These are phyloP conservation scores for Plectosphaerella cucumerina DNA, from an alignment of 2,329 filamentous ascomycete genomes.

Conservation along the genomic window DNA sequence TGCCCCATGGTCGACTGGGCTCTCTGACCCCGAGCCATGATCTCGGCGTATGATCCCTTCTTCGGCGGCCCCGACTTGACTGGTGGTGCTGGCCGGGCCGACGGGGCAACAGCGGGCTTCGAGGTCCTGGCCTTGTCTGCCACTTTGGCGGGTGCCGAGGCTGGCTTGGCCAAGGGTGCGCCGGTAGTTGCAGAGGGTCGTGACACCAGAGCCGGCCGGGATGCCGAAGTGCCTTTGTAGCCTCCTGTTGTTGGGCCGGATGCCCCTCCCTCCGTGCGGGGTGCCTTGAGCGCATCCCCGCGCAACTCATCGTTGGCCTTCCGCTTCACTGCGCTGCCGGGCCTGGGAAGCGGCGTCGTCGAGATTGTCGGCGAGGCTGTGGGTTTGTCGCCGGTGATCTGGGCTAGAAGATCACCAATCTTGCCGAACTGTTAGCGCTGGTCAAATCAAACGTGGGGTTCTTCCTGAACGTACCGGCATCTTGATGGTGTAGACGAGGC, in stretches of 20 bases:
- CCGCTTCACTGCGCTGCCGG: slow-evolving; percentile 40
- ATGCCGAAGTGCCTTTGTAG: slow-evolving; percentile 11
- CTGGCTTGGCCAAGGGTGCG: slow-evolving; percentile 2
- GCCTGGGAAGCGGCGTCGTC: slow-evolving; percentile 21
- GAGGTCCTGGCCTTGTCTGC: neutral
- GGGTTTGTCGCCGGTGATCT: slow-evolving; percentile 54
- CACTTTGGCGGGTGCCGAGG: slow-evolving; percentile 4
- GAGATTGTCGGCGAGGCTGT: slow-evolving; percentile 27
- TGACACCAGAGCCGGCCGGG: slow-evolving; percentile 7
- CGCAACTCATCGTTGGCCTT: slow-evolving; percentile 52
- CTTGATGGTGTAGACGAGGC: neutral
- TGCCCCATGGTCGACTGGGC: slow-evolving; percentile 58
- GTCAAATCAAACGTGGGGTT: neutral
- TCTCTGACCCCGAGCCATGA: slow-evolving; percentile 67
- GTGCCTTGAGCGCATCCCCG: slow-evolving; percentile 35
- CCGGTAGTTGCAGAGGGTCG: slow-evolving; percentile 4
- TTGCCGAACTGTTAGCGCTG: slow-evolving; percentile 4
- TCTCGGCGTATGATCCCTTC: slow-evolving; percentile 70
- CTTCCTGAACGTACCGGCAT: slow-evolving; percentile 14
- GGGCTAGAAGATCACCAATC: slow-evolving; percentile 55
- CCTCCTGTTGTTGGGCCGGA: slow-evolving; percentile 7
- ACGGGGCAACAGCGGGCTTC: slow-evolving; percentile 2
- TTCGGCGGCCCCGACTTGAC: slow-evolving; percentile 49
- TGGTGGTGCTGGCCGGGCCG: slow-evolving; percentile 33
- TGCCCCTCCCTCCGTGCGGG: slow-evolving; percentile 20